A percentile compares a stretch with the other conserved stretches of the same genome.
phyloP scores from a whole-genome alignment of 768 basidiomycete species.

The Coprinopsis marcescibilis region DNA sequence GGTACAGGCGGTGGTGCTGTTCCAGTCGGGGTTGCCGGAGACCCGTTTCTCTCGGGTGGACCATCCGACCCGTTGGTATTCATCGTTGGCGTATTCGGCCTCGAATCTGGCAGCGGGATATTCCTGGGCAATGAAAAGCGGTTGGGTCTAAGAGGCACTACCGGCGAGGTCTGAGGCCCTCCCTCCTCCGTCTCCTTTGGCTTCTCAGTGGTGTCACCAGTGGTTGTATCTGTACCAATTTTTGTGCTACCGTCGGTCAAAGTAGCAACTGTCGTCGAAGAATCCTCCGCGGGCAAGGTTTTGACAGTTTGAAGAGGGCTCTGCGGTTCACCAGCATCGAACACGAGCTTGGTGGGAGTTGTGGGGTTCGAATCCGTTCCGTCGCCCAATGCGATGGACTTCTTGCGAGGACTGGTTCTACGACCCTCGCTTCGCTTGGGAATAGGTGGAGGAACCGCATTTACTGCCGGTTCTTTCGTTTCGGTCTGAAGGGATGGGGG shows the following conservation, averaged over 20 bases:
- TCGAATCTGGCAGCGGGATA: slow-evolving; percentile 39
- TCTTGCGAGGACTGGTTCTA: slow-evolving; percentile 11
- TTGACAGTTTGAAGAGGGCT: slow-evolving; percentile 1
- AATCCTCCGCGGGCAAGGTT: neutral
- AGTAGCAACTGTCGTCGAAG: neutral
- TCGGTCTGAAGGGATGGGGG: slow-evolving; percentile 12
- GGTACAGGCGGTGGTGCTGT: slow-evolving; percentile 52
- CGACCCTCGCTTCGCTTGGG: slow-evolving; percentile 44
- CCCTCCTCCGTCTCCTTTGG: too few relatives aligned
- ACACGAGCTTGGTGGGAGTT: slow-evolving; percentile 5
- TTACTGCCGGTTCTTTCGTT: neutral
- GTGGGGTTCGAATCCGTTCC: neutral
- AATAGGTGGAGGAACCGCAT: slow-evolving; percentile 38
- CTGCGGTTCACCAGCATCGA: slow-evolving; percentile 4
- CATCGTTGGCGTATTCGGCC: slow-evolving; percentile 32
- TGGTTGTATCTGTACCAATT: too few relatives aligned
- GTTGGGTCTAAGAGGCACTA: slow-evolving; percentile 10
- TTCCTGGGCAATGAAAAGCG: slow-evolving; percentile 24
- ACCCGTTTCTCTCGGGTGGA: slow-evolving; percentile 27
- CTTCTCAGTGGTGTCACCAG: too few relatives aligned
- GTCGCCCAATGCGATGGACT: neutral
- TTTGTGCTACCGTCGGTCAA: too few relatives aligned
- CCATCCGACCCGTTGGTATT: neutral
- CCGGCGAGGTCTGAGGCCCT: slow-evolving; percentile 12
- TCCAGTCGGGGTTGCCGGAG: slow-evolving; percentile 24